Evolutionary conservation across 202 grass and related monocot species (phyloP), one percentile per base, ranked within the genome.

Genomic region (Eragrostis tef): DNA sequence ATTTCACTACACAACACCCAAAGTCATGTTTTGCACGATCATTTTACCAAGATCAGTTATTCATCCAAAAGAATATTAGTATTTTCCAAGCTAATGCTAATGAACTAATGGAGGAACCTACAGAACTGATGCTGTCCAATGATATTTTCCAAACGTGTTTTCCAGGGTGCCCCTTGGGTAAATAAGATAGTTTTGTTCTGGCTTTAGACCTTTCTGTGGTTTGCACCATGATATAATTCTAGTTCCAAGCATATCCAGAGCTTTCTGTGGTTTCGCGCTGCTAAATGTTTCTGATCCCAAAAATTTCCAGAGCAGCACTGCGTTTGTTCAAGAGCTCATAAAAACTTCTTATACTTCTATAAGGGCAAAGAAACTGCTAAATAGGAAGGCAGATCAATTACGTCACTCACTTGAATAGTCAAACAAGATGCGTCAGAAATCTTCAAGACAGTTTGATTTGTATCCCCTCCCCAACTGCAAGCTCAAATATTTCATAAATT

Each of bases 401-500:
- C 68, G 31, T 20, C 16, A 68, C 46, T 54, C 51, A 41, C 77
- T n/a, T n/a, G n/a, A n/a, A n/a, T 44, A 6, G 31, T 10, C 64
- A 36, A 68, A 54, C n/a, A 24, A 41, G 57, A 73, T 56, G 25
- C 42, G 56, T 63, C n/a, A 49, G 29, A 36, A 79, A 85, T 31
- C 60, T 57, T 86, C 85, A 92, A 62, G 83, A 74, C 9, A 90
- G 73, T 83, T 70, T 93, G 36, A 86, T 80, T 47, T 64, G 63
- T 75, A 90, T 90, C 81, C 88, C 91, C 70, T 94, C 92, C 75
- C 70, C 88, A 54, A 89, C 4, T 29, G 59, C 84, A 81, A 89
- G 75, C 58, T 81, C 64, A 85, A 97, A 89, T 89, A 94, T 93
- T 79, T 93, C 92, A 31, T 77, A 79, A 78, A 94, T 54, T 84